A percentile compares a stretch with the other conserved stretches of the same genome.
Evolutionary conservation across 106 monocot genomes (phyloP).

Genomic region (Ottelia alismoides): DNA sequence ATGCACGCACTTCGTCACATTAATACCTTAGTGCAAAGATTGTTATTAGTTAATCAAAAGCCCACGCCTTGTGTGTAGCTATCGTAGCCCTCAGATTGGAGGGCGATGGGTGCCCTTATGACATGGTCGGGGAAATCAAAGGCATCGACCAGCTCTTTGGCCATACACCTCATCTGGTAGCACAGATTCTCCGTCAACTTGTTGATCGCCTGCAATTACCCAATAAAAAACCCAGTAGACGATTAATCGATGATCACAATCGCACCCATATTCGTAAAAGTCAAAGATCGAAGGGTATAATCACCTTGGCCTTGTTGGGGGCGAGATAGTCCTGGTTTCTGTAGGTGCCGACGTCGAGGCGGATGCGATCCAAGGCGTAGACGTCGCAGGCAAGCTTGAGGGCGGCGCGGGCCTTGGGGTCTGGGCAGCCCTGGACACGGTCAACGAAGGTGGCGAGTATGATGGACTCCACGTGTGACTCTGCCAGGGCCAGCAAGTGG

Average conservation of each 20-base stretch:
- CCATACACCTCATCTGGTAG: conserved; percentile 73
- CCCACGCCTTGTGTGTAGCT: conserved; percentile 79
- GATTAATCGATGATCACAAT: background rate
- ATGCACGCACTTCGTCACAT: too few relatives aligned
- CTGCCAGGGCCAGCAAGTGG: conserved; percentile 86
- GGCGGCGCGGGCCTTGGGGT: conserved; percentile 44
- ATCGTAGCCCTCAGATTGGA: conserved; percentile 69
- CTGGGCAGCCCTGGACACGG: conserved; percentile 84
- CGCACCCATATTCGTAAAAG: background rate
- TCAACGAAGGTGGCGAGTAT: conserved; percentile 85
- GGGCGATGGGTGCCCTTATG: conserved; percentile 77
- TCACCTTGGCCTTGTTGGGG: conserved; percentile 97
- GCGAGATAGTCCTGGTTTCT: conserved; percentile 91
- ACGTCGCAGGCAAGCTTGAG: conserved; percentile 89
- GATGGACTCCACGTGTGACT: conserved; percentile 90
- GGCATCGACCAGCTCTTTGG: conserved; percentile 71
- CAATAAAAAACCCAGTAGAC: background rate
- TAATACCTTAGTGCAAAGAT: too few relatives aligned
- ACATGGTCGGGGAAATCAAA: conserved; percentile 74
- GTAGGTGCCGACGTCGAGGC: conserved; percentile 91
- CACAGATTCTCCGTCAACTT: conserved; percentile 74
- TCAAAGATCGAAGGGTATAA: background rate
- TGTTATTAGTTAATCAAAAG: too few relatives aligned
- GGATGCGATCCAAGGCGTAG: conserved; percentile 90
- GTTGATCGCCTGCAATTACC: conserved; percentile 94